Evolutionary conservation across 202 grass and related monocot genomes (phyloP), one percentile per base, ranked within the genome.

Genomic region (Zizania palustris): DNA sequence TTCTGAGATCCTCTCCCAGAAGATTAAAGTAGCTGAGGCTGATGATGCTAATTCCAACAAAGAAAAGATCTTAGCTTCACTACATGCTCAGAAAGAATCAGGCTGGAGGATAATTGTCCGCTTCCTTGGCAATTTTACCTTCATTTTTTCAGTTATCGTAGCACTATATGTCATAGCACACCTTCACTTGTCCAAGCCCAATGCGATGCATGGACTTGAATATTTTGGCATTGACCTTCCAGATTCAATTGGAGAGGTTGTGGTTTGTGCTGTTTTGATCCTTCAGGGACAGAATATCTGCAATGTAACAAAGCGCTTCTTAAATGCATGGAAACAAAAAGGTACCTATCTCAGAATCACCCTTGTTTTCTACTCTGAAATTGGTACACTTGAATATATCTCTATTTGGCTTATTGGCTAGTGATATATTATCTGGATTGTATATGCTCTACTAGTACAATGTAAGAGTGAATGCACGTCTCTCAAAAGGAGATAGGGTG

Each of bases 151-250:
- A 57, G 58, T 93, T 61, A 56, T 61, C 51, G 16, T 90, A 49
- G 78, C 82, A 51, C 8, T 80, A 37, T 93, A 88, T 85, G 72
- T 90, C 16, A 35, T 85, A 83, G 82, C 67, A 56, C 91, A 93
- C 69, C 85, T 93, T 76, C 85, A 90, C 67, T 75, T 93, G 65
- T 86, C 82, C 57, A 93, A 71, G 22, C 85, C 91, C 0, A 59
- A 41, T 44, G 68, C 53, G 46, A 72, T 80, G 69, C 65, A 88
- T 48, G 91, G 91, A 28, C 84, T 93, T 71, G 91, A 93, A 79
- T 90, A 83, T 77, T 72, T 88, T 73, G 91, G 91, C 3, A 68
- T 93, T 77, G 91, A 93, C 73, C 88, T 93, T 85, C 91, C 87
- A 20, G 91, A 93, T 69, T 93, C 91, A 51, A 68, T 93, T 66